Base-by-base conservation (phyloP, 805 yeast species). In the Candida oleophila region DNA sequence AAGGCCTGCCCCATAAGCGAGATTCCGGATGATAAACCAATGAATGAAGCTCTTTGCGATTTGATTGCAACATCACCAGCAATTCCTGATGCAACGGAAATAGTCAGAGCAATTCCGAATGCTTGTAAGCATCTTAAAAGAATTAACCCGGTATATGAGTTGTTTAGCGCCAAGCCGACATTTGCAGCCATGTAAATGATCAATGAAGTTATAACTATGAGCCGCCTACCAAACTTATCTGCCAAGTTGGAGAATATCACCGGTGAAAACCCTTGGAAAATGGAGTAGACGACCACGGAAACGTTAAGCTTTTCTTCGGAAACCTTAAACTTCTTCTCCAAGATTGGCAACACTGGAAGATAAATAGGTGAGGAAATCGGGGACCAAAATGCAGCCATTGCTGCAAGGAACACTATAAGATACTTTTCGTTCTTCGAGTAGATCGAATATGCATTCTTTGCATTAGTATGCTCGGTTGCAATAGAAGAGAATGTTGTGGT, bases 201-300 rank as follows among this genome's bases (percentile, higher is more conserved):
- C 8, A 85, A 59, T 38, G 89, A 83, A 2, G 61, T 40, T 32
- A 86, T 39, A 11, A 83, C 67, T 0, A 83, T 71, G 0, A 90
- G 87, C 40, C 96, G 65, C 55, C 96, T 74, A 0, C 96, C 96
- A 38, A 73, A 59, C 2, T 67, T 57, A 59, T 89, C 96, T 1
- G 90, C 82, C 16, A 87, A 53, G 1, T 81, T 70, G 0, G 89
- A 84, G 60, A 84, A 73, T 11, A 87, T 59, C 2, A 84, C 74
- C 0, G 96, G 96, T 0, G 87, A 65, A 0, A 86, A 45, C 1
- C 91, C 95, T 64, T 89, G 96, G 46, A 83, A 76, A 7, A 86
- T 62, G 37, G 85, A 73, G 57, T 88, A 89, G 0, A 85, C 82
- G 1, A 89, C 90, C 22, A 89, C 83, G 0, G 94, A 77, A 12